These are phyloP conservation scores for Symbiodinium pilosum DNA, from an alignment of 73 alveolate genomes.

Conservation along the genomic window DNA sequence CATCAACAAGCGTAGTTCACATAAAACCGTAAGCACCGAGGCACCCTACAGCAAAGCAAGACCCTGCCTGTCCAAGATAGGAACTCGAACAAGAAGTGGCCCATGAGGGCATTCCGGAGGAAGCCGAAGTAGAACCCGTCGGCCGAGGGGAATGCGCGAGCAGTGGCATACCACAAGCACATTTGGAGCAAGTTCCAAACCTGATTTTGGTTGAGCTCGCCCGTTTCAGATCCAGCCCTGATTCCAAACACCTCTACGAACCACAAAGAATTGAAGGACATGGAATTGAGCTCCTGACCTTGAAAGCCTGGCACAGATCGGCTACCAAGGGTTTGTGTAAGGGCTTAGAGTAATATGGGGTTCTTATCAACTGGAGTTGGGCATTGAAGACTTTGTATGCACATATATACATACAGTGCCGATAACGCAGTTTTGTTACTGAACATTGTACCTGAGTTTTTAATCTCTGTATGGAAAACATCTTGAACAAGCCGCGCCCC, in stretches of 20 bases:
- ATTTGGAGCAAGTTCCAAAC: conserved; percentile 13
- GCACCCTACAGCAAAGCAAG: not conserved
- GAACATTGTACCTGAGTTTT: not conserved
- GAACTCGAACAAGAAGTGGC: conserved; percentile 21
- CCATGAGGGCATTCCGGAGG: conserved; percentile 20
- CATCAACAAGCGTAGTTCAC: not conserved
- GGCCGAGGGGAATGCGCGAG: conserved; percentile 15
- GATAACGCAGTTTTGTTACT: not conserved
- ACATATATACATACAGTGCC: not conserved
- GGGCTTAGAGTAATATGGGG: not conserved
- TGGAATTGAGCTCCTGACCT: not conserved
- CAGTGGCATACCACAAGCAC: not conserved
- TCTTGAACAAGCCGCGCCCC: not conserved
- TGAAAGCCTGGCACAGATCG: not conserved
- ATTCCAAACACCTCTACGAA: not conserved
- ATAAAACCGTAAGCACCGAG: not conserved
- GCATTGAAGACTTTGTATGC: not conserved
- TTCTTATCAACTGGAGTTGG: not conserved
- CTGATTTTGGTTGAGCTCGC: not conserved
- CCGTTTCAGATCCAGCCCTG: not conserved
- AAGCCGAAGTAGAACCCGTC: conserved; percentile 18
- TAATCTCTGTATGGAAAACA: not conserved
- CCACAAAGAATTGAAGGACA: not conserved
- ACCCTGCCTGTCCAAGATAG: not conserved
- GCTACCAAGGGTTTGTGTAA: not conserved